These are phyloP conservation scores for Saturnispora silvae DNA, from an alignment of 805 yeast genomes.

Conservation along the genomic window DNA sequence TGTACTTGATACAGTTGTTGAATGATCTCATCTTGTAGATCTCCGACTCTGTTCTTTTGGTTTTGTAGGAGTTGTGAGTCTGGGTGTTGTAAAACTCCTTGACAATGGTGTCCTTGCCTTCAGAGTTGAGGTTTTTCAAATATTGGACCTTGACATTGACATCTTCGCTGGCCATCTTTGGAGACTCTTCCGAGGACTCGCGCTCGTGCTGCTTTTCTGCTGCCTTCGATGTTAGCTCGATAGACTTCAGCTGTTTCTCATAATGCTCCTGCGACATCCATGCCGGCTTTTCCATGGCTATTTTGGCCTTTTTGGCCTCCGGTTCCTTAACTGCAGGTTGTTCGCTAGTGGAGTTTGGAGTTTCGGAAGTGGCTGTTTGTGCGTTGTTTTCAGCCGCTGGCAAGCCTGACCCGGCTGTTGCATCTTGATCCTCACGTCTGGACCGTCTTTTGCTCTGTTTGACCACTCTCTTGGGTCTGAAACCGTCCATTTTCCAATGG, in stretches of 20 bases:
- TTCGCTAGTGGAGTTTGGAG: no score
- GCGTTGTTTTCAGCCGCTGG: not conserved
- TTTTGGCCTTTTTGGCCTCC: conserved; percentile 3
- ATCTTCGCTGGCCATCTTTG: conserved; percentile 14
- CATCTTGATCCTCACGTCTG: conserved; percentile 1
- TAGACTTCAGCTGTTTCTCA: conserved; percentile 15
- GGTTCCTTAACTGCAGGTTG: not conserved
- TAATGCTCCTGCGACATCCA: conserved; percentile 27
- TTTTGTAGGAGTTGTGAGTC: conserved; percentile 54
- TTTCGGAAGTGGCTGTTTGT: no score
- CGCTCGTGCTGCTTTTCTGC: no score
- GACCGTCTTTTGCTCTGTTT: conserved; percentile 4
- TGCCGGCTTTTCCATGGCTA: conserved; percentile 18
- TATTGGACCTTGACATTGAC: conserved; percentile 16
- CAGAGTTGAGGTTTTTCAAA: conserved; percentile 27
- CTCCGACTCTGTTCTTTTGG: conserved; percentile 63
- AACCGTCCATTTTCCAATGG: conserved; percentile 3
- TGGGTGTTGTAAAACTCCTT: conserved; percentile 79
- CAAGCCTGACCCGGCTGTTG: not conserved
- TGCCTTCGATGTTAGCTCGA: conserved; percentile 9
- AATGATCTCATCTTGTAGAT: conserved; percentile 79
- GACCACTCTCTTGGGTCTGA: conserved; percentile 6
- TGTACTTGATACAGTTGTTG: conserved; percentile 86
- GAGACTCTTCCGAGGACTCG: not conserved
- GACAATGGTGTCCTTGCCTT: conserved; percentile 51